phyloP scores from a whole-genome alignment of 2,329 filamentous ascomycete genomes.

The Byssothecium circinans region DNA sequence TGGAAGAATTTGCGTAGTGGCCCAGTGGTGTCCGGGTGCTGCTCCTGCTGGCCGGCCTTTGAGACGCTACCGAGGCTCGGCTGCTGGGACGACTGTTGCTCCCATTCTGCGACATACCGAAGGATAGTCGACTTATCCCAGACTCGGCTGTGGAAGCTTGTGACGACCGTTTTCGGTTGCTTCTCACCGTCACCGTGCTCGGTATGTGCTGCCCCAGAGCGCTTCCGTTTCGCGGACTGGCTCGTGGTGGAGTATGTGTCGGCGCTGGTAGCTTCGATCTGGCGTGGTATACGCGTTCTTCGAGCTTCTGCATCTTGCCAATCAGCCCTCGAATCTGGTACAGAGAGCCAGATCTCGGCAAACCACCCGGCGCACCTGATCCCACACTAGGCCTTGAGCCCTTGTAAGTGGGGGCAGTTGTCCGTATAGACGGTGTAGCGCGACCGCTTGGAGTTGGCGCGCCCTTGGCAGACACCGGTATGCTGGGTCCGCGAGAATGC shows the following conservation, averaged over 20 bases:
- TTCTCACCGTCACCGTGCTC: slow-evolving; percentile 63
- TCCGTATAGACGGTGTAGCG: slow-evolving; percentile 49
- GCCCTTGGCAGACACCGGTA: slow-evolving; percentile 50
- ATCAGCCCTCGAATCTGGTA: slow-evolving; percentile 92
- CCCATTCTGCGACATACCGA: slow-evolving; percentile 45
- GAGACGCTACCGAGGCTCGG: slow-evolving; percentile 55
- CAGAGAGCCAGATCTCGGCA: slow-evolving; percentile 71
- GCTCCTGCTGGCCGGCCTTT: slow-evolving; percentile 62
- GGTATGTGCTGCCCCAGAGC: slow-evolving; percentile 54
- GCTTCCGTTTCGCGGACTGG: slow-evolving; percentile 69
- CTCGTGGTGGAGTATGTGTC: slow-evolving; percentile 72
- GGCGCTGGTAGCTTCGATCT: slow-evolving; percentile 89
- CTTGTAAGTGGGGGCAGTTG: slow-evolving; percentile 40
- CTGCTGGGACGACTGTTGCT: slow-evolving; percentile 68
- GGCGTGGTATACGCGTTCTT: slow-evolving; percentile 87
- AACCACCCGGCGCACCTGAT: slow-evolving; percentile 49
- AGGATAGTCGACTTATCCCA: slow-evolving; percentile 53
- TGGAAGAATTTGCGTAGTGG: slow-evolving; percentile 53
- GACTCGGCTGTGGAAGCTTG: slow-evolving; percentile 51
- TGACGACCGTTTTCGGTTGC: slow-evolving; percentile 66
- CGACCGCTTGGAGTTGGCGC: slow-evolving; percentile 38
- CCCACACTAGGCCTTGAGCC: slow-evolving; percentile 46
- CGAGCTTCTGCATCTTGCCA: slow-evolving; percentile 94
- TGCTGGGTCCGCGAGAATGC: slow-evolving; percentile 56
- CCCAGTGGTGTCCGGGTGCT: slow-evolving; percentile 68